A percentile compares a stretch with the other conserved stretches of the same genome.
Conservation (phyloP, 352 stramenopile genomes). For the Phytophthora tubulina region DNA sequence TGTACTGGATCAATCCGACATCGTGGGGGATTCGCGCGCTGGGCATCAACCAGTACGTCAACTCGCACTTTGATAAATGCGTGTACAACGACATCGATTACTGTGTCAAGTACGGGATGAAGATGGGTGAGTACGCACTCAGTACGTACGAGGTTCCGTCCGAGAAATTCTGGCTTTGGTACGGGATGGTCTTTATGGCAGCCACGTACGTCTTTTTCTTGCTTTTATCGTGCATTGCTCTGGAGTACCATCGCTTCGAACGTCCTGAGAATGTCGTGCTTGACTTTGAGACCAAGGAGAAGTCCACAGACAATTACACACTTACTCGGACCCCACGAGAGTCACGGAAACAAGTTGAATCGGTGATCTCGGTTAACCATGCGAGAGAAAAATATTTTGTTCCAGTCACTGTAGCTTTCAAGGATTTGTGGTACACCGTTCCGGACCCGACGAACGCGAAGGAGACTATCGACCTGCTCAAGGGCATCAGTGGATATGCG, state of each 20-base stretch:
- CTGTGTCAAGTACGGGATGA: conserved; percentile 27
- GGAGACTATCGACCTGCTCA: conserved; percentile 55
- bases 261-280: conserved; percentile 18
- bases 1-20: conserved; percentile 62
- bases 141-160: conserved; percentile 37
- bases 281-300: neutral
- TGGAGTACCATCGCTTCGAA: conserved; percentile 23
- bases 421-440: conserved; percentile 30
- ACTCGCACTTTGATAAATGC: conserved; percentile 27
- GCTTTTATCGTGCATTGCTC: conserved; percentile 9
- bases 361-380: neutral
- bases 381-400: neutral
- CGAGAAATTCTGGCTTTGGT: conserved; percentile 35
- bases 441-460: conserved; percentile 12
- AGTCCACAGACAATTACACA: conserved; percentile 2
- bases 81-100: conserved; percentile 38
- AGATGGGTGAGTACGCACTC: conserved; percentile 38
- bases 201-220: conserved; percentile 26
- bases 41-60: conserved; percentile 40
- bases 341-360: no score
- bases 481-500: conserved; percentile 59
- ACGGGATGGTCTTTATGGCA: conserved; percentile 35
- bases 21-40: conserved; percentile 40
- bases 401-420: conserved; percentile 22
- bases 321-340: conserved; percentile 7